phyloP scores from a whole-genome alignment of 495 filamentous ascomycete genomes.

The Neurospora pannonica region DNA sequence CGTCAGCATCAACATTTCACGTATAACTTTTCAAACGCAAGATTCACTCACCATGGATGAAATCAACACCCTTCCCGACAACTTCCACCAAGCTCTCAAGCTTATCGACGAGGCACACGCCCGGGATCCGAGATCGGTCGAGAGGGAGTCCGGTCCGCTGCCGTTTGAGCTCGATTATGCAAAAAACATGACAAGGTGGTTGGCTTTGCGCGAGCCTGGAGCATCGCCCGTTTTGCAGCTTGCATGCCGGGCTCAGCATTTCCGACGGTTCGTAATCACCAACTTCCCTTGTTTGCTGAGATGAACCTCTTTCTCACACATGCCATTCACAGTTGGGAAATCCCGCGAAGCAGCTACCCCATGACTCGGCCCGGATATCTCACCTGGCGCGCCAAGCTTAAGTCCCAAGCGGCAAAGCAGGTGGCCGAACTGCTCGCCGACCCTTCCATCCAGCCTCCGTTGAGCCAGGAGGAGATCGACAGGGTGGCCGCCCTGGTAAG shows the following conservation, averaged over 20 bases:
- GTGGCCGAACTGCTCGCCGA: conserved; percentile 44
- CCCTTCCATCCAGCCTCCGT: conserved; percentile 24
- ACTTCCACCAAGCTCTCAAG: conserved; percentile 38
- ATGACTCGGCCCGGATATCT: conserved; percentile 63
- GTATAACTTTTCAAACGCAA: not conserved
- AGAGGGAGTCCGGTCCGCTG: conserved; percentile 22
- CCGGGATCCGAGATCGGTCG: conserved; percentile 47
- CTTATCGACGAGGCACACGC: conserved; percentile 67
- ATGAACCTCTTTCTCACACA: not conserved
- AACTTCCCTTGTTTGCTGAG: not conserved
- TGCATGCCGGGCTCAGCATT: conserved; percentile 74
- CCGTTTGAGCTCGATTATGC: conserved; percentile 79
- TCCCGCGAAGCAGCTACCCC: conserved; percentile 60
- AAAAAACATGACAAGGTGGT: conserved; percentile 63
- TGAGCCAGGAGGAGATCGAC: conserved; percentile 28
- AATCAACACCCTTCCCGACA: conserved; percentile 13
- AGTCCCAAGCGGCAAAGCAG: conserved; percentile 57
- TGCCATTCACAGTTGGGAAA: conserved; percentile 57
- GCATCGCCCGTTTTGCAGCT: conserved; percentile 57
- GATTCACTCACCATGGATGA: conserved; percentile 10
- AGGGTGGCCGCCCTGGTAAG: conserved; percentile 52
- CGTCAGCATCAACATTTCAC: not conserved
- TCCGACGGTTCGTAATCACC: conserved; percentile 30
- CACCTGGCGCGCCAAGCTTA: conserved; percentile 62
- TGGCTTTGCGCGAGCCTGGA: conserved; percentile 41